phyloP scores from a whole-genome alignment of 352 stramenopile species.

The Plasmopara muralis region DNA sequence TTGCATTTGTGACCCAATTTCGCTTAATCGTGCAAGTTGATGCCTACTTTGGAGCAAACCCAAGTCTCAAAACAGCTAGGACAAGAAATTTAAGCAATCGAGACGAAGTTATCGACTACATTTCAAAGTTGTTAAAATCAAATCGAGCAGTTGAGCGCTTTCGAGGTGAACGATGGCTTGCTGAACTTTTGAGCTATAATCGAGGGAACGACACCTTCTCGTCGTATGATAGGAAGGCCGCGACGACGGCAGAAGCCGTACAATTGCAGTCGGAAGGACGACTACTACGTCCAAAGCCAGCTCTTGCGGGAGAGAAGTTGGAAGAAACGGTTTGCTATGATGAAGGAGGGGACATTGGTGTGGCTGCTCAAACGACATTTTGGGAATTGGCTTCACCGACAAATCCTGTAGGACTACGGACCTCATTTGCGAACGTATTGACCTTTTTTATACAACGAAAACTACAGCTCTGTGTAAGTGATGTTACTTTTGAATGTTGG shows the following conservation, averaged over 20 bases:
- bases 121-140: slow-evolving; percentile 26
- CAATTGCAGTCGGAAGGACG: slow-evolving; percentile 12
- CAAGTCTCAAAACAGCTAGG: slow-evolving; percentile 20
- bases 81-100: slow-evolving; percentile 13
- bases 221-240: slow-evolving; percentile 22
- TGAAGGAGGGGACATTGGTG: slow-evolving; percentile 31
- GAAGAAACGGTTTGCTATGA: slow-evolving; percentile 49
- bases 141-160: slow-evolving; percentile 29
- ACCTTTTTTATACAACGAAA: slow-evolving; percentile 34
- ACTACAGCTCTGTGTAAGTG: slow-evolving; percentile 23
- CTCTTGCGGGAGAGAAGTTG: slow-evolving; percentile 20
- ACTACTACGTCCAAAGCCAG: slow-evolving; percentile 14
- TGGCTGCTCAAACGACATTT: slow-evolving; percentile 30
- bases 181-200: slow-evolving; percentile 33
- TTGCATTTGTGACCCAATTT: slow-evolving; percentile 33
- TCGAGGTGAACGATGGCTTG: slow-evolving; percentile 44
- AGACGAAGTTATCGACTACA: slow-evolving; percentile 25
- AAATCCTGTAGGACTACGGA: slow-evolving; percentile 13
- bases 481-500: not conserved
- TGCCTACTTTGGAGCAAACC: slow-evolving; percentile 40
- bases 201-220: slow-evolving; percentile 21
- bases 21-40: slow-evolving; percentile 34
- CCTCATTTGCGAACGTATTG: slow-evolving; percentile 29
- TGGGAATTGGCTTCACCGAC: slow-evolving; percentile 29
- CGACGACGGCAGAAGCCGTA: slow-evolving; percentile 9